Conservation (phyloP, 1,284 basidiomycete species). For the Cutaneotrichosporon mucoides region DNA sequence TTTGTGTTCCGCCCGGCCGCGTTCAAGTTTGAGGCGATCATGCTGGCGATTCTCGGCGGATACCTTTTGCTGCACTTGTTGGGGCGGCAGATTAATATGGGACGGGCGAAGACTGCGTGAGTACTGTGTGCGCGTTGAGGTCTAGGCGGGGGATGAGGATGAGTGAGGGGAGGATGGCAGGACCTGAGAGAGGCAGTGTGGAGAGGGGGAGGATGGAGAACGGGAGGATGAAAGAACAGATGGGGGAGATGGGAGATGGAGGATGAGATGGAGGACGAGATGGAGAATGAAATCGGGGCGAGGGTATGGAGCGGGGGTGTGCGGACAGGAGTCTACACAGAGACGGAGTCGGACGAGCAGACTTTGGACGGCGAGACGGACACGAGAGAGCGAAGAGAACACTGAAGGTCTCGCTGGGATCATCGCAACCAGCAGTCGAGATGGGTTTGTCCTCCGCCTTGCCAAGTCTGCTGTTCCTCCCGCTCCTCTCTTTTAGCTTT, state of each 20-base stretch:
- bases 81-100: conserved; percentile 36
- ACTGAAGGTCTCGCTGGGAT: no score
- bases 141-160: not conserved
- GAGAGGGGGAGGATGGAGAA: not conserved
- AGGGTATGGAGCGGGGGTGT: no score
- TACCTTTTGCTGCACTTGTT: conserved; percentile 40
- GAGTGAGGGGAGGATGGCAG: not conserved
- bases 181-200: not conserved
- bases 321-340: no score
- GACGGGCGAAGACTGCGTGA: conserved; percentile 39
- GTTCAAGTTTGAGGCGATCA: conserved; percentile 62
- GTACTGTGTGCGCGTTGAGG: conserved; percentile 27
- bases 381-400: no score
- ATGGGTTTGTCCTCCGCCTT: no score
- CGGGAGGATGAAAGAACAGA: not conserved
- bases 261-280: not conserved
- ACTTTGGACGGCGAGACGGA: no score
- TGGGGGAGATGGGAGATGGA: not conserved
- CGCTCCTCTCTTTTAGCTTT: no score
- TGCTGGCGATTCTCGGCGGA: conserved; percentile 55
- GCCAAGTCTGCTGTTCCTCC: no score
- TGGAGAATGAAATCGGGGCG: not conserved
- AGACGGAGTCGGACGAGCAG: no score
- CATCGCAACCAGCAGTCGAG: no score
- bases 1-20: conserved; percentile 75